A percentile compares a stretch with the other conserved stretches of the same genome.
phyloP scores from a whole-genome alignment of 352 stramenopile species.

The Phytophthora hibernalis region DNA sequence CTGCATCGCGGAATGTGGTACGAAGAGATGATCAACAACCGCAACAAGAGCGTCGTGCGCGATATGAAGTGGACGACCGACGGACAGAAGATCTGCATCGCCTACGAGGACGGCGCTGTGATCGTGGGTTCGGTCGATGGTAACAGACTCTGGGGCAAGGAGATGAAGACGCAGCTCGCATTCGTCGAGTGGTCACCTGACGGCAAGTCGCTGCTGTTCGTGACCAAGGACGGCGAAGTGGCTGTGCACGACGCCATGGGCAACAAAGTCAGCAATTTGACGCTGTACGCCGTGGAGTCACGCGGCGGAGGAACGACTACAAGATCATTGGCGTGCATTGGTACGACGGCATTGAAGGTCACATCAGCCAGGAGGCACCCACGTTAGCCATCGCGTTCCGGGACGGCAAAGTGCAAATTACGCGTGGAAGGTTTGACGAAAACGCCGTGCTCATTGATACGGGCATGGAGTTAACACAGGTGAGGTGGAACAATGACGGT shows the following conservation, averaged over 20 bases:
- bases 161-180: constrained; percentile 91
- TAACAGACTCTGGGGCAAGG: constrained; percentile 95
- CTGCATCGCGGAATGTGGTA: constrained; percentile 95
- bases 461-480: constrained; percentile 84
- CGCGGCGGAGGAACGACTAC: constrained; percentile 54
- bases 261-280: constrained; percentile 85
- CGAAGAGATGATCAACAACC: constrained; percentile 98
- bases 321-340: constrained; percentile 87
- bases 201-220: constrained; percentile 89
- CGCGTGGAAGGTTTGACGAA: constrained; percentile 86
- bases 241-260: constrained; percentile 88
- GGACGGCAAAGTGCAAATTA: constrained; percentile 93
- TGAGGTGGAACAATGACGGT: constrained; percentile 93
- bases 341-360: constrained; percentile 89
- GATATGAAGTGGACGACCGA: constrained; percentile 96
- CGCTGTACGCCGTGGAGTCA: constrained; percentile 78
- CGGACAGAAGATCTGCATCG: constrained; percentile 96
- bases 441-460: constrained; percentile 92
- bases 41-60: constrained; percentile 94
- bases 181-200: constrained; percentile 96
- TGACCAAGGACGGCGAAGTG: constrained; percentile 86
- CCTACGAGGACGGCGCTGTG: constrained; percentile 94
- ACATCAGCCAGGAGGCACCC: constrained; percentile 88
- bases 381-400: constrained; percentile 93
- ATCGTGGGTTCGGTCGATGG: constrained; percentile 95